Evolutionary conservation across 805 yeast species (phyloP), one percentile per base, ranked within the genome.

Genomic region (Candida ascalaphidarum): DNA sequence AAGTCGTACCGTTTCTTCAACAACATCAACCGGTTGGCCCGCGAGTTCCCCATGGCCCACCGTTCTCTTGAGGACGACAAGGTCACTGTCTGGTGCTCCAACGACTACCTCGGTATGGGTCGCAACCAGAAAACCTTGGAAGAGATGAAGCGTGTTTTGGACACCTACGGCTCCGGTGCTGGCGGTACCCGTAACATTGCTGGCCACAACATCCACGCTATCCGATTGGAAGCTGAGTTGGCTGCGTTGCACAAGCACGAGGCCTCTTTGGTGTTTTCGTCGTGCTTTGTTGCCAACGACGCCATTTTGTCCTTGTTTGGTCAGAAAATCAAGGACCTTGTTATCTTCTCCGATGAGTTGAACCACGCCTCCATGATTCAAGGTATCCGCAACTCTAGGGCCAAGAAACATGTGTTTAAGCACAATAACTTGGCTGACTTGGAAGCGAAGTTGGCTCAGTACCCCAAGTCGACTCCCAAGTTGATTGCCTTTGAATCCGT

Each of bases 141-240:
- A 11, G 76, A 75, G 31, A 92, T 89, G 89, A 79, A 80, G 43
- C 52, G 65, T 27, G 77, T 94, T 11, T 68, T 92, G 55, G 81
- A 81, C 44, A 76, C 73, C 61, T 92, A 92, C 53, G 99, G 99
- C 46, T 81, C 95, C 4, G 99, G 99, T 45, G 95, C 99, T 7
- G 99, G 99, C 50, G 99, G 99, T 43, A 92, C 99, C 27, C 74
- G 99, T 50, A 92, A 92, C 61, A 92, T 92, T 54, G 98, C 99
- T 2, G 99, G 99, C 37, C 98, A 92, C 57, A 92, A 92, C 57
- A 57, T 63, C 34, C 89, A 81, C 45, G 94, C 97, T n/a, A 75
- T 92, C 48, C 69, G 68, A 41, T 71, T 92, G 48, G 99, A 92
- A 58, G 63, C 81, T 14, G 88, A 84, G 46, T 50, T 85, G 27